phyloP scores from a whole-genome alignment of 768 basidiomycete species.

The Lactarius tabidus region DNA sequence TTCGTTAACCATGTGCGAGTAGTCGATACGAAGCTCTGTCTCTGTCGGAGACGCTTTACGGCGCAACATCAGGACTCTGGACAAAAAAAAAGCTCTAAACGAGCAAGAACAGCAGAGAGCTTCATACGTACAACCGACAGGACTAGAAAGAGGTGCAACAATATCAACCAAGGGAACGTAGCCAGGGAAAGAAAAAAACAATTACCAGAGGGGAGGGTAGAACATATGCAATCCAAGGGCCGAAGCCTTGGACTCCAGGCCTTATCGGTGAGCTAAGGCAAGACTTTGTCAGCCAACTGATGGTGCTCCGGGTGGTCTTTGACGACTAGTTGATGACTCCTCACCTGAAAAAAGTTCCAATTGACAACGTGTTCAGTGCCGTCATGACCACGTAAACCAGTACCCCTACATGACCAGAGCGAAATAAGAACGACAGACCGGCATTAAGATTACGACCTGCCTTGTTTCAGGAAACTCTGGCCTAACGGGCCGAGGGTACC shows the following conservation, averaged over 20 bases:
- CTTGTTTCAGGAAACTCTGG: conserved; percentile 23
- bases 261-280: background rate
- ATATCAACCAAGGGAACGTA: background rate
- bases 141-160: conserved; percentile 2
- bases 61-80: conserved; percentile 24
- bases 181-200: background rate
- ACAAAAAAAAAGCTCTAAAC: background rate
- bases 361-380: conserved; percentile 17
- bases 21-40: conserved; percentile 4
- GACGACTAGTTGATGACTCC: too few relatives aligned
- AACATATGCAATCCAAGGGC: conserved; percentile 12
- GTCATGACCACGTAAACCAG: conserved; percentile 21
- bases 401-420: conserved; percentile 15
- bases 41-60: conserved; percentile 21
- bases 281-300: background rate
- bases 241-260: background rate
- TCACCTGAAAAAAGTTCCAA: conserved; percentile 18
- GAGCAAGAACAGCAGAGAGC: background rate
- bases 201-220: conserved; percentile 23
- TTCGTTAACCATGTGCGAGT: conserved; percentile 13
- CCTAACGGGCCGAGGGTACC: conserved; percentile 18
- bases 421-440: background rate
- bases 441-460: conserved; percentile 2
- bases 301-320: background rate
- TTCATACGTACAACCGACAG: conserved; percentile 15